These are phyloP conservation scores for Juglanconis oblonga DNA, from an alignment of 2,329 filamentous ascomycete species.

Conservation along the genomic window DNA sequence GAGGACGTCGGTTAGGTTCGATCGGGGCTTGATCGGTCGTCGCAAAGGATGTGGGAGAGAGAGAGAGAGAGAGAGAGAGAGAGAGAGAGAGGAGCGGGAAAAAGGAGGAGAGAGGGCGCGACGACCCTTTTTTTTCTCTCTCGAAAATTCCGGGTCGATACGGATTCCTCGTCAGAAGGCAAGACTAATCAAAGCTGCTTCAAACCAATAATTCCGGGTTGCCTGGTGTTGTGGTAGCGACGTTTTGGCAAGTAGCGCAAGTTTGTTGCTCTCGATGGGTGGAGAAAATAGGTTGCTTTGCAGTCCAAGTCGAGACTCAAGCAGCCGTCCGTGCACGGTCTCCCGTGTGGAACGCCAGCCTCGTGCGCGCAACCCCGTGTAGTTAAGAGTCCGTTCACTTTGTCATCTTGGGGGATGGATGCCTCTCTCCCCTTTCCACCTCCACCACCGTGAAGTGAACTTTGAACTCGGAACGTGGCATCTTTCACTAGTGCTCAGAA, in stretches of 20 bases:
- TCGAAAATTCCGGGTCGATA: background rate
- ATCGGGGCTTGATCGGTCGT: background rate
- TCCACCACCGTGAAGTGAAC: background rate
- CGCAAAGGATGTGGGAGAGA: conserved; percentile 10
- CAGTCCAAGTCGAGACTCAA: background rate
- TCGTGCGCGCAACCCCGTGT: too few relatives aligned
- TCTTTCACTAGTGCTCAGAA: background rate
- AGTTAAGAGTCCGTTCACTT: background rate
- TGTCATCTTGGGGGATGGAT: background rate
- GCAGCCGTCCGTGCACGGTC: too few relatives aligned
- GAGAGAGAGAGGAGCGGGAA: background rate
- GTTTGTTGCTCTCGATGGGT: background rate
- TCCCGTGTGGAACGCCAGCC: too few relatives aligned
- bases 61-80: background rate
- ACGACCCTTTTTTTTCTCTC: conserved; percentile 1
- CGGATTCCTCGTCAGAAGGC: background rate
- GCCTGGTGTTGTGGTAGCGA: background rate
- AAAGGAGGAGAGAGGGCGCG: conserved; percentile 4
- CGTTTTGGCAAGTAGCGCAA: background rate
- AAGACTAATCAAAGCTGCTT: background rate
- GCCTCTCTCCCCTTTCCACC: background rate
- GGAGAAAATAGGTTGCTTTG: too few relatives aligned
- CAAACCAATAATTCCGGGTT: background rate
- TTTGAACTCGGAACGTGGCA: background rate
- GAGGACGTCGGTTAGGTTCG: background rate